Base-by-base conservation (phyloP, 2,329 filamentous ascomycete species). In the Aspergillus texensis region DNA sequence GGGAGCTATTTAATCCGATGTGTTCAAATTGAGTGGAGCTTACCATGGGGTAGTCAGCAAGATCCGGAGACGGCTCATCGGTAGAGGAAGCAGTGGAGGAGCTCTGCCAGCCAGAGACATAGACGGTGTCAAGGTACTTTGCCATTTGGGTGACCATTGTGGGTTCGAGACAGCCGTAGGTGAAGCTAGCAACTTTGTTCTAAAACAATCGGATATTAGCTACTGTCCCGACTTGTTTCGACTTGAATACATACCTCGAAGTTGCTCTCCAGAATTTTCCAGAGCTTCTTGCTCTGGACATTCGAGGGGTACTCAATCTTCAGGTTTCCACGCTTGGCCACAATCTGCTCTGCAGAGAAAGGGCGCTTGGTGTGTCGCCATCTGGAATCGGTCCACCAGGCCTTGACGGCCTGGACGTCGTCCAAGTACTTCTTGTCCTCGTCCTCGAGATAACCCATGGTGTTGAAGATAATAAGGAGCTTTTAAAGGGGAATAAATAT, bases 71-170 rank as follows among this genome's bases (percentile, higher is more conserved):
- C 30, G 95, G 95, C 83, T 99, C 95, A 73, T 99, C 93, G 8
- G 94, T 94, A 1, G 93, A 88, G 3, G 94, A 97, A 57, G 95
- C 95, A 9, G 95, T 99, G 28, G 94, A 97, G 1, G 94, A 98
- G 68, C 92, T 97, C 82, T 99, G 95, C 95, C 95, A 99, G 68
- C 95, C 95, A 60, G 95, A 98, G 66, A 99, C 95, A 79, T 99
- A 99, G 77, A 99, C 92, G 39, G 95, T 99, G 77, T 99, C 95
- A 66, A 99, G 86, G 80, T 96, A 98, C 82, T 98, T 97, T 73
- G 94, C 94, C 95, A 99, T 99, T 80, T 99, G 95, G 32, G 95
- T 98, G 77, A 99, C 87, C 92, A 97, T 97, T 62, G 96, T 97
- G 12, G 95, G 95, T 77, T 99, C 95, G 68, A 99, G 85, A 82